These are phyloP conservation scores for Fraxinus nigra DNA, from an alignment of 305 asterid genomes.

Conservation along the genomic window DNA sequence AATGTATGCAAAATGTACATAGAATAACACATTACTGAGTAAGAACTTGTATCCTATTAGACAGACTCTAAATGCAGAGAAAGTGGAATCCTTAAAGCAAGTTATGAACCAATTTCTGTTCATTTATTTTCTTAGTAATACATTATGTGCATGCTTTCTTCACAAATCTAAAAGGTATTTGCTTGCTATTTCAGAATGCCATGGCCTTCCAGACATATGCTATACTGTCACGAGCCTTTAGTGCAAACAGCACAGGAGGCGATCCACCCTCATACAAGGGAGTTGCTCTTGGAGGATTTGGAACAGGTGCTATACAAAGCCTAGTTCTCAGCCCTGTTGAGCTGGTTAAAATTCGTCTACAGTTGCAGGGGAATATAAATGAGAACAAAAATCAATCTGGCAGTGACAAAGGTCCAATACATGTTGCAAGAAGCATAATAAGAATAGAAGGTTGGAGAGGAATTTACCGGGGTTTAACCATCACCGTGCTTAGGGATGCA, in stretches of 20 bases:
- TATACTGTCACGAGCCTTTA: conserved; percentile 48
- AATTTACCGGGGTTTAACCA: conserved; percentile 55
- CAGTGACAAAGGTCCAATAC: conserved; percentile 42
- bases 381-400: conserved; percentile 13
- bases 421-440: conserved; percentile 42
- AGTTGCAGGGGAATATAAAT: conserved; percentile 35
- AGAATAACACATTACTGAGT: not conserved
- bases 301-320: conserved; percentile 74
- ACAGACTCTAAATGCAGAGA: not conserved
- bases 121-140: not conserved
- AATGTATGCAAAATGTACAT: not conserved
- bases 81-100: not conserved
- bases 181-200: conserved; percentile 62
- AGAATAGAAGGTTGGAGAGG: conserved; percentile 56
- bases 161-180: not conserved
- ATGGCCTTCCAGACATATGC: conserved; percentile 72
- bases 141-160: not conserved
- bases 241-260: conserved; percentile 16
- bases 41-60: not conserved
- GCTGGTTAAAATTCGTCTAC: conserved; percentile 77
- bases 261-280: conserved; percentile 65
- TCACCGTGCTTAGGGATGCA: conserved; percentile 68
- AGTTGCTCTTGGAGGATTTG: conserved; percentile 60
- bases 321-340: conserved; percentile 70
- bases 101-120: not conserved